Evolutionary conservation across 495 filamentous ascomycete genomes (phyloP).

Genomic region (Lindgomyces ingoldianus): DNA sequence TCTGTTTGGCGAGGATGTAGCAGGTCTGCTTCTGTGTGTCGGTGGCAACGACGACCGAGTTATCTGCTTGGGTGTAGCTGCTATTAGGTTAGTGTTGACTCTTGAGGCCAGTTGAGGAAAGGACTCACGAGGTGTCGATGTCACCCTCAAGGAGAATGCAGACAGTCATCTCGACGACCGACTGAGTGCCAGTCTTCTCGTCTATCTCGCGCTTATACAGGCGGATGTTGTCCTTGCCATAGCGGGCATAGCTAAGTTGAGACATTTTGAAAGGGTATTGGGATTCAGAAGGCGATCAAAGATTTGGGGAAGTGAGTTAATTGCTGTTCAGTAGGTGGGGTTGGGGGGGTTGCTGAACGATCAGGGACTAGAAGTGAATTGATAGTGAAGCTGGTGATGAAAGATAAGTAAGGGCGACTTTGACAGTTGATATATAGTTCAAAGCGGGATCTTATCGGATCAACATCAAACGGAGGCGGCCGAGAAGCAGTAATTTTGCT

Average conservation of each 20-base stretch:
- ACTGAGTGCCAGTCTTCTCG: constrained; percentile 68
- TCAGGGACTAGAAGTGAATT: neutral
- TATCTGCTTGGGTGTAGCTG: constrained; percentile 91
- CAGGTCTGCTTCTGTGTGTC: constrained; percentile 98
- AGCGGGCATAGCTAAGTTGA: constrained; percentile 47
- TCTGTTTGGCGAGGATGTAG: constrained; percentile 90
- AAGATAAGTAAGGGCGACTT: constrained; percentile 13
- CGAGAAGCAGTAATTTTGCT: constrained; percentile 28
- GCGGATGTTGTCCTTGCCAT: constrained; percentile 84
- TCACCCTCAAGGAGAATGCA: constrained; percentile 86
- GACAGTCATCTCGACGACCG: constrained; percentile 93
- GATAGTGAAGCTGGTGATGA: neutral
- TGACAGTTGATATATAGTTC: constrained; percentile 19
- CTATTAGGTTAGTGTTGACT: constrained; percentile 11
- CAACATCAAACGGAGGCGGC: constrained; percentile 24
- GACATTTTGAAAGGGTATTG: constrained; percentile 38
- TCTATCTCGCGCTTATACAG: constrained; percentile 90
- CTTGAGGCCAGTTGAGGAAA: neutral
- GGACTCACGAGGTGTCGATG: constrained; percentile 78
- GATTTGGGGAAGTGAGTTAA: too few species aligned
- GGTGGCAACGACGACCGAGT: constrained; percentile 91
- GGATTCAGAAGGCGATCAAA: too few species aligned
- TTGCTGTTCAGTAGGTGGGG: neutral
- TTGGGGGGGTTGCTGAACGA: neutral
- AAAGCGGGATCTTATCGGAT: constrained; percentile 26